Conservation (phyloP, 192 early-diverging fungal genomes). For the Rhizophagus prolifer region DNA sequence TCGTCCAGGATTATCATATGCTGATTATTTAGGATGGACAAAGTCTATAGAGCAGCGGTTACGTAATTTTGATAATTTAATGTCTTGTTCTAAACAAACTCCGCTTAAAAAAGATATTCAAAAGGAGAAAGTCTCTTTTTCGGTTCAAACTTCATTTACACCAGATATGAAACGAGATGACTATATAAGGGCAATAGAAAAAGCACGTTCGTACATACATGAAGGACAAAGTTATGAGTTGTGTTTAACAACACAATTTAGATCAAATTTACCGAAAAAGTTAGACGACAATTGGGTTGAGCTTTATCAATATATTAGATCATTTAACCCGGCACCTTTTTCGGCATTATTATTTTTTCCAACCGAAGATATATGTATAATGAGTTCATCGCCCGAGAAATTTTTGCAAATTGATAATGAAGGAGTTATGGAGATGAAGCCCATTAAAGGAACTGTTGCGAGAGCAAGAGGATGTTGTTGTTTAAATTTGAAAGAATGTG, state of each 20-base stretch:
- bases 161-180: conserved; percentile 41
- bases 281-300: conserved; percentile 37
- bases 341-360: conserved; percentile 69
- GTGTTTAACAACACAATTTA: conserved; percentile 87
- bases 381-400: conserved; percentile 71
- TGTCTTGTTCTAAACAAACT: neutral
- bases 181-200: conserved; percentile 61
- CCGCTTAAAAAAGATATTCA: conserved; percentile 29
- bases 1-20: conserved; percentile 29
- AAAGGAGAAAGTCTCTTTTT: conserved; percentile 27
- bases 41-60: conserved; percentile 3
- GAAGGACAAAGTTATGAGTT: conserved; percentile 96
- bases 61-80: too few species aligned
- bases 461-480: conserved; percentile 50
- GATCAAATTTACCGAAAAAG: conserved; percentile 35
- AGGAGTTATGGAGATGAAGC: conserved; percentile 84
- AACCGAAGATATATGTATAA: conserved; percentile 30
- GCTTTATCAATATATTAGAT: conserved; percentile 68
- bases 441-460: conserved; percentile 87
- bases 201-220: conserved; percentile 60
- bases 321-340: conserved; percentile 84
- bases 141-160: conserved; percentile 34
- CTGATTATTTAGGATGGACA: conserved; percentile 23
- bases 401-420: conserved; percentile 58
- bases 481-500: conserved; percentile 36